phyloP scores from a whole-genome alignment of 176 grass and related monocot species.

The Hyparrhenia diplandra region DNA sequence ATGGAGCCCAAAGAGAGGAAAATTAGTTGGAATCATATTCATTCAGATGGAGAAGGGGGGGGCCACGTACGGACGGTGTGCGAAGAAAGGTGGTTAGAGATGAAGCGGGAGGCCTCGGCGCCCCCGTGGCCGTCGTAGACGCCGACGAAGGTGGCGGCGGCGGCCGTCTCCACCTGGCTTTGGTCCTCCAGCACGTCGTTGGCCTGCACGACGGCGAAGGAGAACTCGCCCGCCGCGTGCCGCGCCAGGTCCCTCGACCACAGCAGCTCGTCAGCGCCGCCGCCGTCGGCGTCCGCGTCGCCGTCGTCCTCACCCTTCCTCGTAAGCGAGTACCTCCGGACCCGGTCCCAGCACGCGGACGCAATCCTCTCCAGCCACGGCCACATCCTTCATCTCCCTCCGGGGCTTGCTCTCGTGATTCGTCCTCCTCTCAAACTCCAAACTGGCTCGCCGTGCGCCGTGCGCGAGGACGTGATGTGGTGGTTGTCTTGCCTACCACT shows the following conservation, averaged over 20 bases:
- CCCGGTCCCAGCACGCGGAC: conserved; percentile 81
- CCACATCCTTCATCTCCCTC: conserved; percentile 97
- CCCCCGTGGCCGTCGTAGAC: conserved; percentile 98
- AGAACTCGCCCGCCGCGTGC: conserved; percentile 82
- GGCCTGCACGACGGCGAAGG: conserved; percentile 93
- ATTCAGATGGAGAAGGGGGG: background rate
- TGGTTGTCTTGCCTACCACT: background rate
- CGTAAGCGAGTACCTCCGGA: conserved; percentile 77
- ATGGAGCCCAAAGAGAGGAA: background rate
- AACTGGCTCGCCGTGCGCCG: no score
- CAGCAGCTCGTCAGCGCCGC: conserved; percentile 54
- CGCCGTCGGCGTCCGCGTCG: background rate
- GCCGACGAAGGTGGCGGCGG: conserved; percentile 71
- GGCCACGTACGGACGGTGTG: conserved; percentile 79
- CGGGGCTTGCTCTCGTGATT: background rate
- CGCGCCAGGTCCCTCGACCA: conserved; percentile 80
- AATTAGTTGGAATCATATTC: background rate
- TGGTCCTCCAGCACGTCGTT: conserved; percentile 96
- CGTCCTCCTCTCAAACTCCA: no score
- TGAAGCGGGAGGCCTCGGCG: conserved; percentile 86
- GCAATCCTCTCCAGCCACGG: conserved; percentile 83
- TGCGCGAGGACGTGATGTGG: background rate
- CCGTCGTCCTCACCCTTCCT: conserved; percentile 67
- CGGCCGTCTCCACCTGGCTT: conserved; percentile 86
- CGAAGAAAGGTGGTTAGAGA: conserved; percentile 75